A percentile compares a stretch with the other conserved stretches of the same genome.
phyloP scores from a whole-genome alignment of 805 yeast genomes.

The Candida tibetensis region DNA sequence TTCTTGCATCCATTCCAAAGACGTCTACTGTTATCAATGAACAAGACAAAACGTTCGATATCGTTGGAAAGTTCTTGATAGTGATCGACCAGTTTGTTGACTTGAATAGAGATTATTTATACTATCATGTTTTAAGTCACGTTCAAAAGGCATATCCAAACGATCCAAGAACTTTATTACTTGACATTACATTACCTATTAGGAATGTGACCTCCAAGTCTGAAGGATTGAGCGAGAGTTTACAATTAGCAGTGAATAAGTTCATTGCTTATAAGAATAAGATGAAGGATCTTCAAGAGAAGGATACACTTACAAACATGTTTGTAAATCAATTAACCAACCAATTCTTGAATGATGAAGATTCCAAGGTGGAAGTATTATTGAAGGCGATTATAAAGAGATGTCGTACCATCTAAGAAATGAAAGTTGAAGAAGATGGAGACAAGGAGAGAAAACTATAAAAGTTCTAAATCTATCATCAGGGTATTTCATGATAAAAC shows the following conservation, averaged over 20 bases:
- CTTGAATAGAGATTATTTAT: constrained; percentile 65
- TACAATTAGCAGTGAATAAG: constrained; percentile 70
- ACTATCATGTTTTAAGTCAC: constrained; percentile 59
- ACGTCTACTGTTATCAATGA: constrained; percentile 22
- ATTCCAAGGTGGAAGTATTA: constrained; percentile 28
- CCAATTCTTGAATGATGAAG: constrained; percentile 20
- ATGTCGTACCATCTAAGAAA: constrained; percentile 19
- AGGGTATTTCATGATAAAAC: no score
- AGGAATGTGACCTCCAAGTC: constrained; percentile 46
- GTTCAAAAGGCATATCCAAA: constrained; percentile 43
- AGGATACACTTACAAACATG: constrained; percentile 28
- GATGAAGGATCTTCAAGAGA: constrained; percentile 27
- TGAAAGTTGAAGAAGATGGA: no score
- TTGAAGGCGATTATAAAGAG: constrained; percentile 41
- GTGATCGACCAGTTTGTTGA: constrained; percentile 69
- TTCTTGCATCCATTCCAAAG: constrained; percentile 23
- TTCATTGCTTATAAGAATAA: constrained; percentile 59
- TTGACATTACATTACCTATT: constrained; percentile 66
- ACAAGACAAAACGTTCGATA: constrained; percentile 40
- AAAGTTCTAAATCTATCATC: no score
- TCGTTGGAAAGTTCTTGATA: constrained; percentile 42
- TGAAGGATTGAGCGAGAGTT: constrained; percentile 50
- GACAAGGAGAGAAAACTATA: no score
- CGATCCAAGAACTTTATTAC: constrained; percentile 39
- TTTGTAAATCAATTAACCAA: constrained; percentile 26